Evolutionary conservation across 345 rosid genomes (phyloP), one percentile per base, ranked within the genome.

Genomic region (Lenwebbia sp.): DNA sequence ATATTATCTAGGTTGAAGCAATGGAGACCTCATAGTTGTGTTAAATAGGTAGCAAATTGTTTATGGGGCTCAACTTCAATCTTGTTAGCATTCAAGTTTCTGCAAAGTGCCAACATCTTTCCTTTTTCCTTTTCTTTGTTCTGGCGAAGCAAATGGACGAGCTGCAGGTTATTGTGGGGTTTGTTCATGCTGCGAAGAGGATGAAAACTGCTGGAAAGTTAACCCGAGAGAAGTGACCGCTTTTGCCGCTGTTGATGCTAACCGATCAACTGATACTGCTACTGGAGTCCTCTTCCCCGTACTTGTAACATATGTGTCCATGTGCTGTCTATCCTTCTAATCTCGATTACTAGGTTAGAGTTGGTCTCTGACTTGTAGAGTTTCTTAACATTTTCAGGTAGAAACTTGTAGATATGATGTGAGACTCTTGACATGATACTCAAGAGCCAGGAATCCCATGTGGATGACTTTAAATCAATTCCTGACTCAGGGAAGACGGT

Each of bases 91-190:
- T 84, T 81, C 28, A 56, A 50, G 33, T 81, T 54, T 30, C 13
- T 75, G 76, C 23, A 5, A 54, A n/a, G 3, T 56, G 83, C 76
- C 28, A 53, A 83, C 62, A 13, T 26, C 28, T 41, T 54, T 51
- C 7, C 12, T 14, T 22, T 50, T 60, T 49, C 60, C 10, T 60
- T 23, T 12, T 41, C 62, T 56, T 65, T 41, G 83, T 86, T 41
- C 53, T 82, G 83, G 78, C 87, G 92, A 83, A 97, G 99, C 92
- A 95, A 92, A 91, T 97, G 98, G 99, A 97, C 74, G 99, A 96
- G 98, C 90, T 95, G 93, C 99, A 96, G 90, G 99, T 97, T 50
- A 93, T 97, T 15, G 91, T 94, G 87, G 99, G 99, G 87, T 97
- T 96, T 56, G 99, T 96, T 88, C 95, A 96, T 83, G 98, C 98